phyloP scores from a whole-genome alignment of 106 monocot genomes.

The Phalaenopsis equestris region DNA sequence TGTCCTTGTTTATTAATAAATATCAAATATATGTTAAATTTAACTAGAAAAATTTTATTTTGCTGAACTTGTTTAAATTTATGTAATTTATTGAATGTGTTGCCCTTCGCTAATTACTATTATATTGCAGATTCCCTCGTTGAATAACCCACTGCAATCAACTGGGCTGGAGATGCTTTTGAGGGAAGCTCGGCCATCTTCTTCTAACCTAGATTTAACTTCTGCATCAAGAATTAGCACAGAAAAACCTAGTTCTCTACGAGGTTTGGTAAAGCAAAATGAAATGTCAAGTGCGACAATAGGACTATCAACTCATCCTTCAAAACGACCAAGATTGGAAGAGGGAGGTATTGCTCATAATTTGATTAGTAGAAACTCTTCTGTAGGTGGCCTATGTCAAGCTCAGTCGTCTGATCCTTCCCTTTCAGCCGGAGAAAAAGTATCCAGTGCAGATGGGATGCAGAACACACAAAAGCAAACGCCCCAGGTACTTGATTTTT shows the following conservation, averaged over 20 bases:
- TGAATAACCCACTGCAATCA: conserved; percentile 18
- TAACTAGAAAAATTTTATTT: background rate
- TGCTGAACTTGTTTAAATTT: background rate
- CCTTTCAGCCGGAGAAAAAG: conserved; percentile 23
- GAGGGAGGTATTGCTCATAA: conserved; percentile 20
- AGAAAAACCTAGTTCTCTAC: conserved; percentile 12
- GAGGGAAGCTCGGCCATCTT: conserved; percentile 20
- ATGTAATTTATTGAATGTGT: background rate
- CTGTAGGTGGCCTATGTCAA: conserved; percentile 14
- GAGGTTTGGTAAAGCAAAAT: conserved; percentile 17
- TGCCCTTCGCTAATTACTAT: background rate
- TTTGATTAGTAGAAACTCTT: conserved; percentile 7
- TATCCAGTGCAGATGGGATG: conserved; percentile 10
- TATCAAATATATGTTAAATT: background rate
- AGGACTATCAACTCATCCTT: conserved; percentile 29
- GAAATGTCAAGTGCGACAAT: conserved; percentile 9
- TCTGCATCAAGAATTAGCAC: conserved; percentile 17
- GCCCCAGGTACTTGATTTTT: conserved; percentile 32
- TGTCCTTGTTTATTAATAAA: background rate
- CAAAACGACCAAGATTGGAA: conserved; percentile 58
- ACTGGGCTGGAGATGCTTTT: conserved; percentile 24
- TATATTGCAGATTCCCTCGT: conserved; percentile 21
- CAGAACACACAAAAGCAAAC: conserved; percentile 36
- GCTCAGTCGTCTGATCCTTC: conserved; percentile 21
- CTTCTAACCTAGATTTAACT: conserved; percentile 18